Percentiles rank a stretch among this genome's conserved stretches.
These are phyloP conservation scores for Russula earlei DNA, from an alignment of 768 basidiomycete genomes.

Conservation along the genomic window DNA sequence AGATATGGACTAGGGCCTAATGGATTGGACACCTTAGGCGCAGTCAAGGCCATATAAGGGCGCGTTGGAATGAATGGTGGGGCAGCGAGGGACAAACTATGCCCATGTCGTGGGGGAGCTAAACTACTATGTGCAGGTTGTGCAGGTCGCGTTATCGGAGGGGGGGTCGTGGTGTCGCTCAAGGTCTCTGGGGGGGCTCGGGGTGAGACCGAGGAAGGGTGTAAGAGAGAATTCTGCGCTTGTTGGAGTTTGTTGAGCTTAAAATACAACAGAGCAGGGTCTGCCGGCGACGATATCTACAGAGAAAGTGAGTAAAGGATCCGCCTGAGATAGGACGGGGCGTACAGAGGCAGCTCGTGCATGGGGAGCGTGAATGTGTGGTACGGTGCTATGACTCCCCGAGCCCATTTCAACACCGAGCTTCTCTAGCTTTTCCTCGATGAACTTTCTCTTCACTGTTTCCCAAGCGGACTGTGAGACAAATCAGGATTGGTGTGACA, in stretches of 20 bases:
- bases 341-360: constrained; percentile 77
- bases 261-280: constrained; percentile 71
- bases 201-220: constrained; percentile 56
- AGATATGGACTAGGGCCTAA: constrained; percentile 51
- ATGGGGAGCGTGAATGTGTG: constrained; percentile 64
- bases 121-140: constrained; percentile 22
- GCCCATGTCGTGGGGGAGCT: constrained; percentile 54
- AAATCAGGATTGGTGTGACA: constrained; percentile 7
- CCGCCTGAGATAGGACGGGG: constrained; percentile 23
- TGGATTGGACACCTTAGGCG: constrained; percentile 45
- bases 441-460: constrained; percentile 52
- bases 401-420: constrained; percentile 66
- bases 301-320: constrained; percentile 2
- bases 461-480: constrained; percentile 60
- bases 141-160: constrained; percentile 29
- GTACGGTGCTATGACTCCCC: constrained; percentile 39
- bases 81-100: constrained; percentile 65
- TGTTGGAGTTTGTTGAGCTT: constrained; percentile 80
- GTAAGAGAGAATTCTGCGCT: constrained; percentile 44
- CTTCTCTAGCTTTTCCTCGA: constrained; percentile 75
- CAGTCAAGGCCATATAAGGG: constrained; percentile 27
- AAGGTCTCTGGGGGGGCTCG: constrained; percentile 38
- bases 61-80: constrained; percentile 37
- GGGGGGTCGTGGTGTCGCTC: constrained; percentile 40
- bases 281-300: constrained; percentile 86